phyloP scores from a whole-genome alignment of 106 monocot genomes.

The Vanilla planifolia region DNA sequence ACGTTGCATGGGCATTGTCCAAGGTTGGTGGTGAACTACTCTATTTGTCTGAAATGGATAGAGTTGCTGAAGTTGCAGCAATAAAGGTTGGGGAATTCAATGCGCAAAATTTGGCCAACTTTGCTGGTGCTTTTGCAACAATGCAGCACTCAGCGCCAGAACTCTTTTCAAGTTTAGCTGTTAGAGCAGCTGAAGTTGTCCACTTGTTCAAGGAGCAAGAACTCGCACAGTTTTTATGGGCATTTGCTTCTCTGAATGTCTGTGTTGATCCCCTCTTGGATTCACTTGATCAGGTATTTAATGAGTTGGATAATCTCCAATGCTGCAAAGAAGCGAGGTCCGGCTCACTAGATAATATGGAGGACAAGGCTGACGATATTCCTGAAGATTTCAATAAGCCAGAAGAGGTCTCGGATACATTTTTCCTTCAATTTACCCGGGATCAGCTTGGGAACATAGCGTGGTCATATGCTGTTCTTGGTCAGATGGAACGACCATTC shows the following conservation, averaged over 20 bases:
- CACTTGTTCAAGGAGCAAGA: slow-evolving; percentile 73
- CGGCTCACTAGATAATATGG: slow-evolving; percentile 1
- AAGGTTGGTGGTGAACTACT: slow-evolving; percentile 93
- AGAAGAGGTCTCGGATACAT: background rate
- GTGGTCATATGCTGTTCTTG: slow-evolving; percentile 94
- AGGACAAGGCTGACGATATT: background rate
- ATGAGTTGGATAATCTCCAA: slow-evolving; percentile 14
- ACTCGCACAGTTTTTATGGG: slow-evolving; percentile 84
- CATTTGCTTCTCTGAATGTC: slow-evolving; percentile 84
- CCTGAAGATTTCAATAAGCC: slow-evolving; percentile 8
- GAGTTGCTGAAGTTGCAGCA: slow-evolving; percentile 73
- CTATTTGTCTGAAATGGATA: slow-evolving; percentile 90
- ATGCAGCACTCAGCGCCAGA: slow-evolving; percentile 85
- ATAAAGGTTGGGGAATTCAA: slow-evolving; percentile 71
- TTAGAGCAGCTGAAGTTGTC: slow-evolving; percentile 60
- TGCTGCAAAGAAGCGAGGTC: slow-evolving; percentile 13
- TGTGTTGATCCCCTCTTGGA: slow-evolving; percentile 53
- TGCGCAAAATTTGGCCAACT: slow-evolving; percentile 91
- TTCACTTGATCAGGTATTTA: slow-evolving; percentile 47
- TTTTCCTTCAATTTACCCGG: slow-evolving; percentile 47
- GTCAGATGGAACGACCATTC: slow-evolving; percentile 62
- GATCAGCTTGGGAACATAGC: slow-evolving; percentile 86
- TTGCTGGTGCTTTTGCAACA: slow-evolving; percentile 83
- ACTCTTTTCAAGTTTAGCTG: slow-evolving; percentile 50
- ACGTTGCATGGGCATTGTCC: slow-evolving; percentile 92